Evolutionary conservation across 1,284 basidiomycete genomes (phyloP), one percentile per base, ranked within the genome.

Genomic region (Cerrena zonata): DNA sequence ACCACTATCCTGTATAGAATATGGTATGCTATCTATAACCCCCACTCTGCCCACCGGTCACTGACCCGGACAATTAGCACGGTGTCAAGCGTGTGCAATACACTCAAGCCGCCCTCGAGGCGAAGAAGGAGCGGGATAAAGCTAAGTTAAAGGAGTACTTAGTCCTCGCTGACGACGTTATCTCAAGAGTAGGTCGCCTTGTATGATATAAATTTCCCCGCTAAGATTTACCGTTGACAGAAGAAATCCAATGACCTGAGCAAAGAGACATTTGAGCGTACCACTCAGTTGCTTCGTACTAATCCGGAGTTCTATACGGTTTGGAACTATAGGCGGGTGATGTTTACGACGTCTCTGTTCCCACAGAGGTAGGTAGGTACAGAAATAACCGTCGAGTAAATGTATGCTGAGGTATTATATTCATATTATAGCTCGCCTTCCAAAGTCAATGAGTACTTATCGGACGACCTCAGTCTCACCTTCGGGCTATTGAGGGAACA

Each of bases 221-320:
- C 18, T 21, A 36, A 23, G 18, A 45, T n/a, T n/a, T n/a, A 15
- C 40, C 11, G 10, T 10, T 15, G 39, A 40, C 61, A 94, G 91
- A 91, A 87, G 73, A 79, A 78, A 57, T 63, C 65, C 2, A 68
- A 71, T 38, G 86, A 89, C 49, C 86, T 79, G 74, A 80, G 83
- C 47, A 64, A 67, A 24, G 84, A 87, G 18, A 81, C 89, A 0
- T 78, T 95, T 26, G 74, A 78, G 19, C 70, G 84, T 42, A 94
- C 91, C 2, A 84, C 82, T n/a, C 74, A 74, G 25, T 68, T 94
- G n/a, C 79, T 94, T 7, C 80, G 86, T 53, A 58, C 85, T 48
- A 94, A 94, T 63, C 90, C 91, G 4, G 92, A 94, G 67, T 91
- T 92, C 64, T 95, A 94, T 67, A 93, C 92, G 1, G 72, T 91